Evolutionary conservation across 2,329 filamentous ascomycete species (phyloP).

Genomic region (Botrytis galanthina): DNA sequence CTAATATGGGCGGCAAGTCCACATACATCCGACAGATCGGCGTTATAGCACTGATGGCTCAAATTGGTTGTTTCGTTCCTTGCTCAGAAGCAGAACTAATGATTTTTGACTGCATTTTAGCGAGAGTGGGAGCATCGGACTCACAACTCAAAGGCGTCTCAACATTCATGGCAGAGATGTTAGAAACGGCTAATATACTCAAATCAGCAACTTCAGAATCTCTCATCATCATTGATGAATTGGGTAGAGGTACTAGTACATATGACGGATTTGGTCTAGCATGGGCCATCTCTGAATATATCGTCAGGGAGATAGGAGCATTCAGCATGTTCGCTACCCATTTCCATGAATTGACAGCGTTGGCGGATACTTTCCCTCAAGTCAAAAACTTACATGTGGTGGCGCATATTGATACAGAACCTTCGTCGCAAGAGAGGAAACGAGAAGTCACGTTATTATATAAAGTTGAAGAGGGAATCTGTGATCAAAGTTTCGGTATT

Average conservation of each 20-base stretch:
- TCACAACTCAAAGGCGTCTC: constrained; percentile 97
- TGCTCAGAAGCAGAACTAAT: constrained; percentile 87
- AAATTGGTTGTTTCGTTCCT: constrained; percentile 94
- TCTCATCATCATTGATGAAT: constrained; percentile 96
- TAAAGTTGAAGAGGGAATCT: constrained; percentile 93
- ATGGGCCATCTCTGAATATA: constrained; percentile 98
- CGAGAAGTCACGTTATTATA: constrained; percentile 93
- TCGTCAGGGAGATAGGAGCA: constrained; percentile 90
- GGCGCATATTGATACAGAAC: constrained; percentile 69
- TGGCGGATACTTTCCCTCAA: constrained; percentile 81
- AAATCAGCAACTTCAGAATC: constrained; percentile 95
- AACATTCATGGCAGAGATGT: constrained; percentile 99
- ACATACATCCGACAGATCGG: constrained; percentile 98
- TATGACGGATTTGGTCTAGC: constrained; percentile 99
- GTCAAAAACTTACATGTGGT: constrained; percentile 95
- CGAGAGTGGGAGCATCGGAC: constrained; percentile 91
- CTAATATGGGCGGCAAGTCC: constrained; percentile 99
- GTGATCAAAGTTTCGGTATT: constrained; percentile 96
- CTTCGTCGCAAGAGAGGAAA: constrained; percentile 41
- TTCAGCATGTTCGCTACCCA: constrained; percentile 96
- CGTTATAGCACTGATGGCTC: constrained; percentile 95
- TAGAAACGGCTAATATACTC: constrained; percentile 97
- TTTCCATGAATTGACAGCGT: constrained; percentile 93
- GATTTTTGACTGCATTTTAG: constrained; percentile 95
- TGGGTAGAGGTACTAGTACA: constrained; percentile 93